A percentile compares a stretch with the other conserved stretches of the same genome.
Evolutionary conservation across 2,329 filamentous ascomycete genomes (phyloP).

Genomic region (Aspergillus fructus): DNA sequence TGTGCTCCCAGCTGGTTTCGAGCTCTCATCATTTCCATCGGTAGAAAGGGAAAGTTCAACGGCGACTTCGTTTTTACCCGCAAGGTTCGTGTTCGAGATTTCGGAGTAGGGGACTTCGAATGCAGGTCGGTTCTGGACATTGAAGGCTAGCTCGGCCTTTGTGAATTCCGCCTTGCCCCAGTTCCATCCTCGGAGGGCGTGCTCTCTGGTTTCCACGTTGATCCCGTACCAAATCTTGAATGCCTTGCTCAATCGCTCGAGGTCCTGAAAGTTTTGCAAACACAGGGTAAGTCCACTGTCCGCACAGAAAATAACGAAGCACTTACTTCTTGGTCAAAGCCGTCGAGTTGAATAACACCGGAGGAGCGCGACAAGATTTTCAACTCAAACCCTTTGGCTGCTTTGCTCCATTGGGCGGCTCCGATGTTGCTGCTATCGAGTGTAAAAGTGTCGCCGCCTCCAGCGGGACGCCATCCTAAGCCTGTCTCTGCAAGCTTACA

Average conservation of each 20-base stretch:
- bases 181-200: conserved; percentile 95
- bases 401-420: conserved; percentile 90
- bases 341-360: conserved; percentile 88
- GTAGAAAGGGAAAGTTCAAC: conserved; percentile 84
- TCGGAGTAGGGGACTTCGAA: conserved; percentile 98
- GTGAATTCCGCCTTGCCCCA: conserved; percentile 98
- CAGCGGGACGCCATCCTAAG: conserved; percentile 89
- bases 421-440: conserved; percentile 83
- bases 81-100: conserved; percentile 95
- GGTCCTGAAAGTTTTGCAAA: conserved; percentile 60
- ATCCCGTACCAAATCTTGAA: conserved; percentile 99
- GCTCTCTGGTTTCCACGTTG: conserved; percentile 87
- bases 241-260: conserved; percentile 83
- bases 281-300: neutral
- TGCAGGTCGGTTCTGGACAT: conserved; percentile 91
- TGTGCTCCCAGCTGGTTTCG: conserved; percentile 68
- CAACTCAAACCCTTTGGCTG: conserved; percentile 87
- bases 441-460: conserved; percentile 88
- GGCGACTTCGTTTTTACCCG: conserved; percentile 95
- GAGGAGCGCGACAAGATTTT: conserved; percentile 85
- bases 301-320: neutral
- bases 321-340: conserved; percentile 79
- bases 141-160: conserved; percentile 93
- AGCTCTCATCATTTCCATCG: conserved; percentile 72
- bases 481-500: conserved; percentile 94